phyloP scores from a whole-genome alignment of 1,139 yeast genomes.

The Blastobotrys aristatus region DNA sequence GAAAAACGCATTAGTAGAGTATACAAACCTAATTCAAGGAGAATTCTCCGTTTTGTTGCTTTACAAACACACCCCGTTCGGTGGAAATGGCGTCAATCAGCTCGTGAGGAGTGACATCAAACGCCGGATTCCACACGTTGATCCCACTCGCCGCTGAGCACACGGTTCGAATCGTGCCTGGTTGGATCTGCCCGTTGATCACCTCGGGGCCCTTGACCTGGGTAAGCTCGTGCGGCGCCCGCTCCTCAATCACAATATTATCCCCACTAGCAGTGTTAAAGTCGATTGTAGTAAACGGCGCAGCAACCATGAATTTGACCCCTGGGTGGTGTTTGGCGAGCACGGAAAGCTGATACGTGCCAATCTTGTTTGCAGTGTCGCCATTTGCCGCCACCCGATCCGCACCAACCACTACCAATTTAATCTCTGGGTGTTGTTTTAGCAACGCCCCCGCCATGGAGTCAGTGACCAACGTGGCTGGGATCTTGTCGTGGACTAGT shows the following conservation, averaged over 20 bases:
- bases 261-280: slow-evolving; percentile 59
- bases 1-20: background rate
- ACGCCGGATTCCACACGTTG: slow-evolving; percentile 92
- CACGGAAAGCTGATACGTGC: slow-evolving; percentile 86
- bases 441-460: slow-evolving; percentile 84
- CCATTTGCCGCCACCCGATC: slow-evolving; percentile 86
- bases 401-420: slow-evolving; percentile 95
- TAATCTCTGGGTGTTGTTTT: slow-evolving; percentile 48
- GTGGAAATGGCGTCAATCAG: slow-evolving; percentile 86
- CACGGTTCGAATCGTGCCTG: slow-evolving; percentile 40
- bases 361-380: slow-evolving; percentile 94
- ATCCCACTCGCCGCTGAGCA: slow-evolving; percentile 84
- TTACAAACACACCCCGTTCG: slow-evolving; percentile 50
- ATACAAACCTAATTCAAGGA: background rate
- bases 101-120: slow-evolving; percentile 83
- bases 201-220: slow-evolving; percentile 63
- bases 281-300: slow-evolving; percentile 90
- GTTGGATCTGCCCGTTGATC: slow-evolving; percentile 26
- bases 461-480: slow-evolving; percentile 84
- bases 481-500: slow-evolving; percentile 75
- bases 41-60: slow-evolving; percentile 4
- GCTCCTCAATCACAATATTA: slow-evolving; percentile 77
- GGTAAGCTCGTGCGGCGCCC: slow-evolving; percentile 76
- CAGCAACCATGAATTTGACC: slow-evolving; percentile 85
- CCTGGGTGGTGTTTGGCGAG: slow-evolving; percentile 46